Evolutionary conservation across 306 rosid species (phyloP), one percentile per base, ranked within the genome.

Genomic region (Datisca glomerata): DNA sequence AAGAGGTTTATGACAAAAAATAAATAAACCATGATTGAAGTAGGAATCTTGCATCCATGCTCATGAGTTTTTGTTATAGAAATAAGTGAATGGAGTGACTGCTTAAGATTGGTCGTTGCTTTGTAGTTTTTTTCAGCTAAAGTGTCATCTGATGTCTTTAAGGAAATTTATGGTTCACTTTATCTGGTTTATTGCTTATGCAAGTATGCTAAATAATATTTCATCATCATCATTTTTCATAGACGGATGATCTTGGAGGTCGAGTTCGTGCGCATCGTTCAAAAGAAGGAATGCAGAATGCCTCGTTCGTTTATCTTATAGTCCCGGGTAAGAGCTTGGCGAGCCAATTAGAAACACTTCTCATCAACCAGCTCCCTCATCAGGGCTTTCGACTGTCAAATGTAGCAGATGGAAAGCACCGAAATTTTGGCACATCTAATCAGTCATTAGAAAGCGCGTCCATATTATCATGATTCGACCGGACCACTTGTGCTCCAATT

Each of bases 231-330:
- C 25, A 51, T 37, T 35, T 52, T 42, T 22, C 25, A 12, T 31
- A 89, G 97, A 77, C 86, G 6, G 97, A 89, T 61, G 94, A 89
- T 72, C 73, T 84, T 1, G 86, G 75, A 38, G 81, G 89, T 17
- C 64, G 95, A 31, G 65, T 89, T 21, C 63, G 39, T 15, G 47
- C 81, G 2, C 95, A 89, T 67, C 81, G 95, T 8, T 58, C 63
- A 8, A 83, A 74, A 59, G 93, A 74, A 56, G 93, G 86, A 42
- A 47, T 77, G 93, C 79, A 59, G 41, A 74, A 77, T 19, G 73
- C 75, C 3, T 23, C 57, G 24, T 72, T 83, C 41, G 65, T 89
- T 24, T 89, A 89, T 58, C 77, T 83, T 59, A 59, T 52, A 20
- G 91, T 84, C 41, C 68, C 70, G 0, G 93, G 95, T 13, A 84